These are phyloP conservation scores for Trametes polyzona DNA, from an alignment of 1,284 basidiomycete species.

Conservation along the genomic window DNA sequence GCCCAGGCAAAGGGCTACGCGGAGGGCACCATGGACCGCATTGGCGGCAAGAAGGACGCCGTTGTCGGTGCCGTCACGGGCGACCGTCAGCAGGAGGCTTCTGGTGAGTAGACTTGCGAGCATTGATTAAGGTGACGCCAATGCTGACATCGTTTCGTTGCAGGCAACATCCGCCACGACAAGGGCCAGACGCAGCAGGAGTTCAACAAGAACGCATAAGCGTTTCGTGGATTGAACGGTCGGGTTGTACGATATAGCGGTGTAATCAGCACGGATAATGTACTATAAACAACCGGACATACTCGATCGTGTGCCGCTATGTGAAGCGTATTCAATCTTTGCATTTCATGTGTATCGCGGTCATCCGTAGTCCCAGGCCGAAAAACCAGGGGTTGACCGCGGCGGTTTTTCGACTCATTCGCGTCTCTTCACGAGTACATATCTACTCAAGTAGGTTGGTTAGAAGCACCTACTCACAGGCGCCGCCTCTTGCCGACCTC, in stretches of 20 bases:
- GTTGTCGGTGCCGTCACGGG: constrained; percentile 68
- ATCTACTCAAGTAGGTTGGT: too few species aligned
- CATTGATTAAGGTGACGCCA: not conserved
- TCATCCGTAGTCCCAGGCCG: too few species aligned
- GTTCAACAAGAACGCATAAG: constrained; percentile 39
- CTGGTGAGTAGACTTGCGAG: constrained; percentile 44
- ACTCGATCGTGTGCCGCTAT: not conserved
- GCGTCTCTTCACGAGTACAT: too few species aligned
- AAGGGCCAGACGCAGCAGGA: constrained; percentile 62
- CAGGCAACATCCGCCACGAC: constrained; percentile 58
- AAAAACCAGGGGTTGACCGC: too few species aligned
- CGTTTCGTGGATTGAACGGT: too few species aligned
- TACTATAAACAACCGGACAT: not conserved
- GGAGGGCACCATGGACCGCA: constrained; percentile 61
- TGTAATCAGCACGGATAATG: not conserved
- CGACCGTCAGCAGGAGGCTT: constrained; percentile 62
- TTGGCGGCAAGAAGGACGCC: constrained; percentile 69
- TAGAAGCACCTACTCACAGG: too few species aligned
- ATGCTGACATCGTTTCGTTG: not conserved
- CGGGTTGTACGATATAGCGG: not conserved
- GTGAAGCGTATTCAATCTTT: too few species aligned
- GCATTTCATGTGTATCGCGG: too few species aligned
- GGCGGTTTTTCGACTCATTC: too few species aligned
- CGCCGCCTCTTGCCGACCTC: too few species aligned
- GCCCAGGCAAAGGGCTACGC: constrained; percentile 58